These are phyloP conservation scores for Lepidium campestre DNA, from an alignment of 441 rosid species.

Conservation along the genomic window DNA sequence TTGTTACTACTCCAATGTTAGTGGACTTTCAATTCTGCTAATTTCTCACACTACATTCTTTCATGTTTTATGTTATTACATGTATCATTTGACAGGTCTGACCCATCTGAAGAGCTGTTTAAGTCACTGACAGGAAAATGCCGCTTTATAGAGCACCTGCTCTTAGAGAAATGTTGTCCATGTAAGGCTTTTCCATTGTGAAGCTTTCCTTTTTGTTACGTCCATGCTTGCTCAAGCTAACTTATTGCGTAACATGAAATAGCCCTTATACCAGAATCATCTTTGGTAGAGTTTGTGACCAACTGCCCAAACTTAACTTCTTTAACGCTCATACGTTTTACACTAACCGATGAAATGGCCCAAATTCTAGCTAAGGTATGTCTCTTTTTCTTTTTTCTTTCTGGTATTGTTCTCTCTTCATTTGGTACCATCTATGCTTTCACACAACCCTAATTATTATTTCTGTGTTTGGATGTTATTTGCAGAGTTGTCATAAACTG, in stretches of 20 bases:
- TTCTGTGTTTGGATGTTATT: background rate
- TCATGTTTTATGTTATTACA: background rate
- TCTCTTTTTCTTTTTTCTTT: background rate
- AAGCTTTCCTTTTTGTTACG: constrained; percentile 1
- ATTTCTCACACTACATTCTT: background rate
- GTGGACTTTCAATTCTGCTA: background rate
- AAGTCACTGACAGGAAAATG: constrained; percentile 53
- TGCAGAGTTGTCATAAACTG: constrained; percentile 19
- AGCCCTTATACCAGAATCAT: background rate
- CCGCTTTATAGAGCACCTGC: constrained; percentile 63
- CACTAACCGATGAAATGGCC: background rate
- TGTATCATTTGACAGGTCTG: constrained; percentile 38
- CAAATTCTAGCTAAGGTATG: constrained; percentile 15
- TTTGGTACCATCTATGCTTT: background rate
- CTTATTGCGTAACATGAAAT: background rate
- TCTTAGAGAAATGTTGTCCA: constrained; percentile 36
- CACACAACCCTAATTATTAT: background rate
- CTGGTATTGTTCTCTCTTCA: background rate
- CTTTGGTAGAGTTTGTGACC: constrained; percentile 17
- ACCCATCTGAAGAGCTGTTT: constrained; percentile 50
- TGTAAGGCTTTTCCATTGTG: constrained; percentile 13
- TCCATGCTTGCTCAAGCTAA: background rate
- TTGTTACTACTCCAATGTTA: background rate
- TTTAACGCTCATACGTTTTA: constrained; percentile 20
- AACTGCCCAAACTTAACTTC: constrained; percentile 18